Evolutionary conservation across 2,329 filamentous ascomycete species (phyloP), one percentile per base, ranked within the genome.

Genomic region (Colletotrichum graminicola): DNA sequence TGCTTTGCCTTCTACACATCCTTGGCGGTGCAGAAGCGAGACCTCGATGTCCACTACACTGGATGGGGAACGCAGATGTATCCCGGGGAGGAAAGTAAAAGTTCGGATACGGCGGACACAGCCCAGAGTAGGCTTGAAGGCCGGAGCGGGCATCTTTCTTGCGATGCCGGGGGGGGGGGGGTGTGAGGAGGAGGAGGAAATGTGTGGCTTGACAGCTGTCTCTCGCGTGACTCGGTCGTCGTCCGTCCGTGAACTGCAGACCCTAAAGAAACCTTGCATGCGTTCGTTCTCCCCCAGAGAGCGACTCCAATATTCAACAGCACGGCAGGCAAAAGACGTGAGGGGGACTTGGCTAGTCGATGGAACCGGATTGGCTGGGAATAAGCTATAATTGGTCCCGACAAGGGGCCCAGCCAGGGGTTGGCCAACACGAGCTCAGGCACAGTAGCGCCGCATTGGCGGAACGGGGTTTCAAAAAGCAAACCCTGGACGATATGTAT

Each of bases 371-470:
- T 51, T 32, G 54, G 67, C 57, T 39, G 16, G n/a, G n/a, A 26
- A 57, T 47, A 52, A 36, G 59, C 68, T 55, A 71, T 68, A 55
- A 68, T 64, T 71, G 65, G 65, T n/a, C 65, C 18, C 59, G 57
- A 36, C 32, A 39, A 49, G 57, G 57, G 57, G 57, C 43, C 43
- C 45, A 23, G 34, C 57, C 64, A 29, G 60, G 59, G 65, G 39
- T 68, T 23, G 6, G 6, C 23, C 69, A 72, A 72, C 69, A 72
- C 69, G 69, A 72, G 69, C 59, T 69, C 41, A 34, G 65, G 54
- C 54, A 72, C 65, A 72, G 69, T 72, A 72, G 69, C 65, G 65
- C 52, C 52, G 65, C 65, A 69, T 68, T 71, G 65, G 65, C 65
- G 45, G 67, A 47, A 54, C 62, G 49, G 51, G 68, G 56, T 59